Conservation (phyloP, 2,329 filamentous ascomycete species). For the Orbilia javanica region DNA sequence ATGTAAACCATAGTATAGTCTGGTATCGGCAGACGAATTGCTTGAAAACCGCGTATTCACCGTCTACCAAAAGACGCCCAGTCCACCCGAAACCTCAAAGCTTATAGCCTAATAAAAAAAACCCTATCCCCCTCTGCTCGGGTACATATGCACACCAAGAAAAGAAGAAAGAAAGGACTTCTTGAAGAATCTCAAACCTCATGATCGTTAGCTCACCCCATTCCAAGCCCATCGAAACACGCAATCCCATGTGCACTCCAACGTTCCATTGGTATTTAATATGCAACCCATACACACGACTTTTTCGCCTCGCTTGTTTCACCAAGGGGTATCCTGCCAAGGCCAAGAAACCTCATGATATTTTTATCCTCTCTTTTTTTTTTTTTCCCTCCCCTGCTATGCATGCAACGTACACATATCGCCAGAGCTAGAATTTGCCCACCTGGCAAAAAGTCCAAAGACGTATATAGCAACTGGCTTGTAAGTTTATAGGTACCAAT, state of each 20-base stretch:
- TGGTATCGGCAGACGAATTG: too few relatives aligned
- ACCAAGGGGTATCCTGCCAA: neutral
- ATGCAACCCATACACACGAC: neutral
- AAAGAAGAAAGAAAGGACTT: neutral
- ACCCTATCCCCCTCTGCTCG: too few relatives aligned
- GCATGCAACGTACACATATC: too few relatives aligned
- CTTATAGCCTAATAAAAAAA: neutral
- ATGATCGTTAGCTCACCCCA: constrained; percentile 12
- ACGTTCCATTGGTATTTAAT: constrained; percentile 8
- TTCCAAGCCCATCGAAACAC: constrained; percentile 45
- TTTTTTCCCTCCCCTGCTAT: too few relatives aligned
- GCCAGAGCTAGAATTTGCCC: neutral
- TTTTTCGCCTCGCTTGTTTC: constrained; percentile 4
- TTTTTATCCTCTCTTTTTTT: too few relatives aligned
- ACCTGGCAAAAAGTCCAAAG: neutral
- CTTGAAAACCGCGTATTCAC: neutral
- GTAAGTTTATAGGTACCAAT: neutral
- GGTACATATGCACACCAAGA: neutral
- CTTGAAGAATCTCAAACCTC: neutral
- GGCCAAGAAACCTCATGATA: too few relatives aligned
- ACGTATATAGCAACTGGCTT: neutral
- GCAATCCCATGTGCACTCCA: constrained; percentile 11
- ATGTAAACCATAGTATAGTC: too few relatives aligned
- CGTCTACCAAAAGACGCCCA: constrained; percentile 3
- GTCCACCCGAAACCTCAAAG: neutral